phyloP scores from a whole-genome alignment of 352 stramenopile genomes.

The Globisporangium rhizosaccharum region DNA sequence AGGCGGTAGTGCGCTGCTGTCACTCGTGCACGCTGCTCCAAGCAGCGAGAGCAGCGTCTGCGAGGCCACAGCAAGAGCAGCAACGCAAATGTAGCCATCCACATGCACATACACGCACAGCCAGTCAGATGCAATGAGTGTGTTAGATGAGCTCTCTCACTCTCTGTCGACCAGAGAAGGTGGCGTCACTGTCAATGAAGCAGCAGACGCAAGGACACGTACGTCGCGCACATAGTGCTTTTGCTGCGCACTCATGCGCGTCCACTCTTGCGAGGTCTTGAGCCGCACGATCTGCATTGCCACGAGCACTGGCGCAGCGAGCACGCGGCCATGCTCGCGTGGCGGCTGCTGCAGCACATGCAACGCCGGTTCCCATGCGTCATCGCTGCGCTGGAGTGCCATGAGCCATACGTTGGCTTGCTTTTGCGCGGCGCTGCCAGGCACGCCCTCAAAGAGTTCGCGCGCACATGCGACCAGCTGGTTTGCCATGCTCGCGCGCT shows the following conservation, averaged over 20 bases:
- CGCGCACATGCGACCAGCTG: slow-evolving; percentile 49
- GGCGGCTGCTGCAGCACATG: slow-evolving; percentile 40
- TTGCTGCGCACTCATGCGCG: slow-evolving; percentile 24
- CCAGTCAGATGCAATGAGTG: not conserved
- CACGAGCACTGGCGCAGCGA: slow-evolving; percentile 40
- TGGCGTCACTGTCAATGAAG: not conserved
- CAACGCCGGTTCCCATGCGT: slow-evolving; percentile 54
- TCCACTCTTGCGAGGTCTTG: slow-evolving; percentile 58
- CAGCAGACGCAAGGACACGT: not conserved
- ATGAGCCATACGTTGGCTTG: slow-evolving; percentile 71
- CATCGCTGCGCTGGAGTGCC: slow-evolving; percentile 43
- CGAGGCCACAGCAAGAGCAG: not conserved
- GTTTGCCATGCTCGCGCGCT: slow-evolving; percentile 20
- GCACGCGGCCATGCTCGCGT: slow-evolving; percentile 11
- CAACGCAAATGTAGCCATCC: slow-evolving; percentile 7
- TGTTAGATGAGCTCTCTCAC: not conserved
- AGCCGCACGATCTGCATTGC: slow-evolving; percentile 66
- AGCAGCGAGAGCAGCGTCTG: slow-evolving; percentile 49
- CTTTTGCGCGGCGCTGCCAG: slow-evolving; percentile 45
- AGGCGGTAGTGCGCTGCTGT: slow-evolving; percentile 15
- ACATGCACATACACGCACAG: slow-evolving; percentile 4
- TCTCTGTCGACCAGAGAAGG: not conserved
- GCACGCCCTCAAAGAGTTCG: slow-evolving; percentile 59
- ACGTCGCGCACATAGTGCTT: slow-evolving; percentile 43
- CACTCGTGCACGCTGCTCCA: slow-evolving; percentile 21